phyloP scores from a whole-genome alignment of 192 early-diverging fungal genomes.

The Podochytrium sp. region DNA sequence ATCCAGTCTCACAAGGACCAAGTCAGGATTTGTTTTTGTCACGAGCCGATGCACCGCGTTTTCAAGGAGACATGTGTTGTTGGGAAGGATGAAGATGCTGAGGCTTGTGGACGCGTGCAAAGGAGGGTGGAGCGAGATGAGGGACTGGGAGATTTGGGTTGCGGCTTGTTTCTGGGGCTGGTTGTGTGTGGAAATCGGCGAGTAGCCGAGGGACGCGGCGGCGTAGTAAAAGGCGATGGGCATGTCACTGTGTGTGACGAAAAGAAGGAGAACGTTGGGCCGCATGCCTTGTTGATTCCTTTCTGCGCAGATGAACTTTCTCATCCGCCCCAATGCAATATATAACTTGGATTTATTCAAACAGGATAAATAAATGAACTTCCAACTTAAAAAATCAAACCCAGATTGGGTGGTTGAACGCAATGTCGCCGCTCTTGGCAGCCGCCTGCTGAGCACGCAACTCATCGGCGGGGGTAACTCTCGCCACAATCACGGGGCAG shows the following conservation, averaged over 20 bases:
- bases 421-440: background rate
- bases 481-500: slow-evolving; percentile 44
- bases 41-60: background rate
- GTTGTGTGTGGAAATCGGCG: background rate
- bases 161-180: background rate
- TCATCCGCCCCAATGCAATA: background rate
- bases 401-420: background rate
- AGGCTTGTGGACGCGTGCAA: background rate
- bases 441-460: background rate
- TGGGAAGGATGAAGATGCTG: background rate
- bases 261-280: background rate
- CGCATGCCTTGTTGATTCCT: background rate
- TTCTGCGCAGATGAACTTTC: background rate
- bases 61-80: background rate
- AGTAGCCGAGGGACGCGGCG: background rate
- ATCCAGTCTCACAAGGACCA: background rate
- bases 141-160: background rate
- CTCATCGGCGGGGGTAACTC: slow-evolving; percentile 35
- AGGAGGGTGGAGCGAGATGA: background rate
- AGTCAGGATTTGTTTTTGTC: background rate
- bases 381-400: too few species aligned
- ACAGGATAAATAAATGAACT: background rate
- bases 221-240: background rate
- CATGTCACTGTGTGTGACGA: background rate
- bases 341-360: background rate